Evolutionary conservation across 768 basidiomycete species (phyloP).

Genomic region (Russula lepida): DNA sequence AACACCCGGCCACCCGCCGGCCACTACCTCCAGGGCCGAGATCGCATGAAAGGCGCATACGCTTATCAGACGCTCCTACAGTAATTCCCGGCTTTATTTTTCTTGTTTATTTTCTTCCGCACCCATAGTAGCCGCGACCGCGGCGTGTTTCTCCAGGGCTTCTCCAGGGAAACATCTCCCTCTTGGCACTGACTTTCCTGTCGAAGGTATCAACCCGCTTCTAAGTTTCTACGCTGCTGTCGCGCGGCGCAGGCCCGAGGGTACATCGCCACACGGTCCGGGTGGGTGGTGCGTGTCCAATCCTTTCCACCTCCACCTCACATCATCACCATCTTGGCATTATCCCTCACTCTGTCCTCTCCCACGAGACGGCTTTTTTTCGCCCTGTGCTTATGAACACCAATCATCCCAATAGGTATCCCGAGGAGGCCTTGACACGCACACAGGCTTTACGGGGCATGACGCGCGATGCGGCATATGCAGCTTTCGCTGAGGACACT

Average conservation of each 20-base stretch:
- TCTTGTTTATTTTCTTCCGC: neutral
- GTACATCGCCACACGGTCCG: slow-evolving; percentile 73
- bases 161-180: slow-evolving; percentile 54
- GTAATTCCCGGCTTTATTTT: slow-evolving; percentile 53
- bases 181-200: slow-evolving; percentile 90
- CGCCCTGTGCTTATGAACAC: neutral
- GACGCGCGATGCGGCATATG: slow-evolving; percentile 86
- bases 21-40: slow-evolving; percentile 48
- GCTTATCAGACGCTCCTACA: slow-evolving; percentile 74
- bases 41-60: slow-evolving; percentile 81
- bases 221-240: slow-evolving; percentile 87
- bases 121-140: neutral
- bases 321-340: neutral
- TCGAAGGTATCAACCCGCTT: slow-evolving; percentile 85
- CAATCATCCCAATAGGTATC: slow-evolving; percentile 47
- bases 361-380: neutral
- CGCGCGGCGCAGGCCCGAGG: slow-evolving; percentile 57
- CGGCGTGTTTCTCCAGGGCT: slow-evolving; percentile 28
- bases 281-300: slow-evolving; percentile 70
- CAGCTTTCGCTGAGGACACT: slow-evolving; percentile 64
- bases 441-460: slow-evolving; percentile 82
- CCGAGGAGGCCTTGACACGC: slow-evolving; percentile 66
- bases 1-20: neutral
- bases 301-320: neutral
- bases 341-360: neutral